phyloP scores from a whole-genome alignment of 2,329 filamentous ascomycete species.

The Aspergillus sp. region DNA sequence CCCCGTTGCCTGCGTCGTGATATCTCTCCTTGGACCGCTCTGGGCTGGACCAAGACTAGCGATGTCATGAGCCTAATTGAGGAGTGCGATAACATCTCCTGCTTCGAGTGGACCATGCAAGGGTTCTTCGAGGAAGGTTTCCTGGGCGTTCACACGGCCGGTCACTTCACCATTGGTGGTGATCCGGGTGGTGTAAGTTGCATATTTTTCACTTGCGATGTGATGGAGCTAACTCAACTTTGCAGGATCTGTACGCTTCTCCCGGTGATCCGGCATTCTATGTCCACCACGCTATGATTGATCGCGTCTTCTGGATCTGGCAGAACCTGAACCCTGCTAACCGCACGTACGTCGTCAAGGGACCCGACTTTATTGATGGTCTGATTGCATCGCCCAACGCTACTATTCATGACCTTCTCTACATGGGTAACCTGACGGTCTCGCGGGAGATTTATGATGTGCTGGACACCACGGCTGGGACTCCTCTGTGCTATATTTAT shows the following conservation, averaged over 20 bases:
- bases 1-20: constrained; percentile 35
- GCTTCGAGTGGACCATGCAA: constrained; percentile 25
- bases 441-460: constrained; percentile 5
- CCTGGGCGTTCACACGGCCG: constrained; percentile 47
- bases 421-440: constrained; percentile 4
- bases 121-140: constrained; percentile 33
- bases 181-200: constrained; percentile 40
- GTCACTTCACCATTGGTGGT: constrained; percentile 50
- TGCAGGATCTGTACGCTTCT: constrained; percentile 16
- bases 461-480: constrained; percentile 4
- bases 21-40: constrained; percentile 22
- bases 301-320: constrained; percentile 20
- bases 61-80: constrained; percentile 23
- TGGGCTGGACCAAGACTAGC: constrained; percentile 20
- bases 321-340: constrained; percentile 12
- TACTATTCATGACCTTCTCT: constrained; percentile 1
- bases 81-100: constrained; percentile 24
- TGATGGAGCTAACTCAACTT: no score
- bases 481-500: constrained; percentile 5
- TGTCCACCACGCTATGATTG: constrained; percentile 16
- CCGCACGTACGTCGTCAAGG: constrained; percentile 9
- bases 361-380: constrained; percentile 4
- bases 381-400: constrained; percentile 1
- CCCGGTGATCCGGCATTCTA: constrained; percentile 18
- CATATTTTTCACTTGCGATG: no score